Base-by-base conservation (phyloP, 139 green algal genomes). In the Tetradesmus obliquus region DNA sequence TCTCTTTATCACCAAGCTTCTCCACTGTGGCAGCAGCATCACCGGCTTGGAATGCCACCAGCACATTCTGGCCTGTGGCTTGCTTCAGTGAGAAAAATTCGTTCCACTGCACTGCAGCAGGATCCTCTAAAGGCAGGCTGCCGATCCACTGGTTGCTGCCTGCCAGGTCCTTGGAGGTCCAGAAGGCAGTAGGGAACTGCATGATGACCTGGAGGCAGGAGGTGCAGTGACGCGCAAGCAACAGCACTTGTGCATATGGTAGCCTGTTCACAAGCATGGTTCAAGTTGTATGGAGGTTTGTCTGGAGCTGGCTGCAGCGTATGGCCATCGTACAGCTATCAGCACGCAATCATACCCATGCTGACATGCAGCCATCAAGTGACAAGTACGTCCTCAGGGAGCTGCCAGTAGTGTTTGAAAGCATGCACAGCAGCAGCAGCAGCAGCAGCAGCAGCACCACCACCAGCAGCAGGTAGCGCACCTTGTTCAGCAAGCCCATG, bases 21-120 rank as follows among this genome's bases (percentile, higher is more conserved):
- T 89, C 84, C 10, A 62, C 32, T 57, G 32, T 32, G 15, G 82
- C 20, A 4, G 84, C 84, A 32, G 84, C 45, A 13, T 89, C 58
- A n/a, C 84, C 84, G 45, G 83, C 83, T 32, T 89, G 45, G 20
- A 89, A 89, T 8, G 84, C 84, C 9, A 89, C 84, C 62, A 89
- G 62, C 3, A 89, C 71, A 6, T 58, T 58, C 51, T 82, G 84
- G 6, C 12, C 5, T 58, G 84, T 89, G 9, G 84, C 84, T 15
- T 55, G 10, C 3, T 82, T 22, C 60, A 89, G 32, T 15, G 84
- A 89, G 62, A 82, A 89, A 17, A 82, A 89, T 5, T 88, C 83
- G 15, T 45, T 54, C 82, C 82, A 87, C 54, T 87, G 82, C 1
- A 87, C 82, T 45, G 54, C 10, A 57, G n/a, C 2, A 13, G n/a